Evolutionary conservation across 139 green algal species (phyloP).

Genomic region (Chlorella sp.): DNA sequence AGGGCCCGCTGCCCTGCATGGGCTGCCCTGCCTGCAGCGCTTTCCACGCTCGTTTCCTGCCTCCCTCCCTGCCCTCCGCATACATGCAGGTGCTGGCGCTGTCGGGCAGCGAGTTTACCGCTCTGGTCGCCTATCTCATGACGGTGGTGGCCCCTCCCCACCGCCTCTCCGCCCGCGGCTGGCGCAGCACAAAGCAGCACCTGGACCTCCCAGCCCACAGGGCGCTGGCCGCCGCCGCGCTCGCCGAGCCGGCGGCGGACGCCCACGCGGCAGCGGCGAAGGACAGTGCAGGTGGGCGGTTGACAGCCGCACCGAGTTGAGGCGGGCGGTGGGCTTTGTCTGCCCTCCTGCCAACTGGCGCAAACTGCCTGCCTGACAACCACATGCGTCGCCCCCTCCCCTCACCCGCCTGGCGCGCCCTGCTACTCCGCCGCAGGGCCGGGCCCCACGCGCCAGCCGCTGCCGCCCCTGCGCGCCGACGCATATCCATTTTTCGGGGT

Average conservation of each 20-base stretch:
- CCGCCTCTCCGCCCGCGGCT: background rate
- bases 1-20: background rate
- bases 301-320: too few species aligned
- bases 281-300: background rate
- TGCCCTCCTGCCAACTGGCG: too few species aligned
- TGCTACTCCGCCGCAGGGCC: background rate
- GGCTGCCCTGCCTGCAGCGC: background rate
- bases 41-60: background rate
- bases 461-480: too few species aligned
- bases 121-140: background rate
- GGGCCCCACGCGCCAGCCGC: background rate
- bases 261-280: background rate
- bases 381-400: too few species aligned
- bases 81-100: background rate
- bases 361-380: too few species aligned
- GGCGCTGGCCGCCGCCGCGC: too few species aligned
- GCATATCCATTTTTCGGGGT: slow-evolving; percentile 11
- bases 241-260: background rate
- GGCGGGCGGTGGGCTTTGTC: too few species aligned
- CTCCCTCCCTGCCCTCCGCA: background rate
- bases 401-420: background rate
- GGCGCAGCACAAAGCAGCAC: background rate
- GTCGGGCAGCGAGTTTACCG: background rate
- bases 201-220: background rate
- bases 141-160: background rate